Base-by-base conservation (phyloP, 345 rosid genomes). In the Rubroshorea leprosula region DNA sequence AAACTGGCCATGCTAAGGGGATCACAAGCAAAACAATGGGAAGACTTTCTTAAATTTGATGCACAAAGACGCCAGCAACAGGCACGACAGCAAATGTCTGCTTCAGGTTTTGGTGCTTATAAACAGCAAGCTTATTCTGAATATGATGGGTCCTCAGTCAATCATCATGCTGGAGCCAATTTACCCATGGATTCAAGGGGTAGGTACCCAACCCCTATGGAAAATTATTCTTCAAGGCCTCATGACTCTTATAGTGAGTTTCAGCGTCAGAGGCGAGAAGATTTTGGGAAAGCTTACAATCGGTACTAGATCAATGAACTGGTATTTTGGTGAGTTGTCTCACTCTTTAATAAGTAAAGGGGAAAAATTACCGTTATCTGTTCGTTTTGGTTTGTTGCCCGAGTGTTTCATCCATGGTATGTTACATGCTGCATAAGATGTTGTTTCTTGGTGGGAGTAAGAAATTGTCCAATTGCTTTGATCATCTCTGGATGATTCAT, bases 61-160 rank as follows among this genome's bases (percentile, higher is more conserved):
- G 79, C 87, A 61, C 88, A 87, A 64, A 87, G 90, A 80, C 85
- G 68, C 57, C 89, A 85, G 55, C 89, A 81, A 31, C 91, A 85
- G 71, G 68, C 81, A 48, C 72, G 63, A 18, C 87, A 78, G 67
- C 91, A 85, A 64, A 72, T 76, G 73, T 63, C 87, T 38, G 74
- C 68, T 23, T 54, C 77, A 50, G 76, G 78, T 76, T 89, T 77
- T 72, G 74, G 88, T 49, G 78, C 80, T 67, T 87, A 83, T 76
- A 85, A 84, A 68, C 99, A 87, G 76, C 84, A 79, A 23, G 65
- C 74, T 57, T 87, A 79, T 77, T 43, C 85, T 54, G 87, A 80
- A 59, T 83, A 76, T 57, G 96, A 87, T 55, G 80, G 81, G 66
- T 62, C 81, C 5, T 55, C 89, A 13, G 63, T 72, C 39, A 80